These are phyloP conservation scores for Francoa sonchifolia DNA, from an alignment of 441 rosid genomes.

Conservation along the genomic window DNA sequence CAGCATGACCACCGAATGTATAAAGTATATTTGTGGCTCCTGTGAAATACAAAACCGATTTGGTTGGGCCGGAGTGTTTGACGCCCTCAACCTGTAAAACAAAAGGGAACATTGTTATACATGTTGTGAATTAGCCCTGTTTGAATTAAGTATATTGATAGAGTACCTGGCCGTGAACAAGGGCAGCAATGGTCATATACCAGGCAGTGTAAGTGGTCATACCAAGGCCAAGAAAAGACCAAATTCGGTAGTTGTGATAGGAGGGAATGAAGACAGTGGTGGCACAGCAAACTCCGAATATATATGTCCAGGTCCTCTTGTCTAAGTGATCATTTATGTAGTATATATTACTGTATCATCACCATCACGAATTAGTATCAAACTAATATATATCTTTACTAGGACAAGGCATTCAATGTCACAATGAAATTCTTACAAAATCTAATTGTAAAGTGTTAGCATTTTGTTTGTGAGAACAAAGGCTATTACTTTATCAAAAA, in stretches of 20 bases:
- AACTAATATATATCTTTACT: too few species aligned
- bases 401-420: too few species aligned
- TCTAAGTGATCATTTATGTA: constrained; percentile 11
- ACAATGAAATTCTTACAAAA: too few species aligned
- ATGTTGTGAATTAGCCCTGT: too few species aligned
- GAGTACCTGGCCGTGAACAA: constrained; percentile 7
- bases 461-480: too few species aligned
- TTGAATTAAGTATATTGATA: too few species aligned
- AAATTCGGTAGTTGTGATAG: constrained; percentile 12
- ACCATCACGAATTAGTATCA: too few species aligned
- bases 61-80: constrained; percentile 4
- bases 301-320: constrained; percentile 14
- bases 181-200: constrained; percentile 9
- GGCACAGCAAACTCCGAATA: constrained; percentile 12
- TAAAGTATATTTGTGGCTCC: constrained; percentile 14
- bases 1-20: constrained; percentile 12
- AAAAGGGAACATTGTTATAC: too few species aligned
- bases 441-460: too few species aligned
- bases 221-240: constrained; percentile 11
- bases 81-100: constrained; percentile 6
- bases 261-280: constrained; percentile 13
- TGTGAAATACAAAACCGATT: too few species aligned
- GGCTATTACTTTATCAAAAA: not conserved
- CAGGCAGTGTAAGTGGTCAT: constrained; percentile 13
- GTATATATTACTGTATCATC: constrained; percentile 6